A percentile compares a stretch with the other conserved stretches of the same genome.
phyloP scores from a whole-genome alignment of 176 grass and related monocot genomes.

The bread wheat (Triticum aestivum) region IWGSC_CS_RefSeq_v2.1 NC_057806.1:526975617-526976116 shows the following conservation, averaged over 20 bases:
- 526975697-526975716: slow-evolving; percentile 51
- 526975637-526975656: too few species aligned
- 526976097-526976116: slow-evolving; percentile 62
- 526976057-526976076: too few species aligned
- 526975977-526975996: background rate
- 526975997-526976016: background rate
- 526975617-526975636: too few species aligned
- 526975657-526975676: too few species aligned
- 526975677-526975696: too few species aligned
- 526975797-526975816: background rate
- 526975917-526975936: slow-evolving; percentile 82
- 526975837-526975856: slow-evolving; percentile 3
- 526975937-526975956: background rate
- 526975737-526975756: background rate
- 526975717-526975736: slow-evolving; percentile 59
- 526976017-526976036: too few species aligned
- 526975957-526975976: background rate
- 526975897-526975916: slow-evolving; percentile 50
- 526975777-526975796: background rate
- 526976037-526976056: too few species aligned
- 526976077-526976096: too few species aligned
- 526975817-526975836: slow-evolving; percentile 36
- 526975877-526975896: slow-evolving; percentile 63
- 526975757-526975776: background rate
- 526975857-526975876: slow-evolving; percentile 25